Base-by-base conservation (phyloP, 371 early-diverging fungal species). In the Dichotomocladium elegans region DNA sequence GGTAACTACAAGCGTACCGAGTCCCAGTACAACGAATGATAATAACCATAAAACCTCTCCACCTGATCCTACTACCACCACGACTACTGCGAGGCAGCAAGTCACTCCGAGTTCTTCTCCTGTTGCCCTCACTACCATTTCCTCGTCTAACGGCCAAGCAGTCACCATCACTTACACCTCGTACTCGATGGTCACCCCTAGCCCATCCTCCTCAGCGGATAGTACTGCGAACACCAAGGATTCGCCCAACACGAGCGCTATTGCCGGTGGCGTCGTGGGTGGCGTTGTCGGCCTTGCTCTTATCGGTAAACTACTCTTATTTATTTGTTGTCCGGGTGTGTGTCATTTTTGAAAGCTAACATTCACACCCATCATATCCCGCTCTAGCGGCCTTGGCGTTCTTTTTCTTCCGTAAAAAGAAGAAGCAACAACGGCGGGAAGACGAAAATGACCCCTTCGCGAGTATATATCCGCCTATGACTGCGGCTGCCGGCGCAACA, bases 241-340 rank as follows among this genome's bases (percentile, higher is more conserved):
- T 15, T 15, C 11, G 7, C 35, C 51, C 14, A 46, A 51, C 10
- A 45, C 51, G 4, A 51, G 57, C 15, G 57, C 57, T 21, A 51
- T 57, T 34, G 57, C 51, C 6, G 57, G 57, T 22, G 57, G 57
- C 1, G 57, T 57, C 0, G 51, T 57, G 8, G 57, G 57, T 12
- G 57, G 51, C 12, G 44, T 57, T 4, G 51, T 30, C 5, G 26
- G 26, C 24, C 5, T 33, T 19, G 53, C 41, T 10, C 30, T 43
- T 1, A 30, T 52, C 30, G 53, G 53, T 52, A 52, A 52, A 15
- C 1, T n/a, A 5, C 8, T 28, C 4, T 43, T 43, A 25, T 43
- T 15, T 43, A 21, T 17, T 22, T 8, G 5, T 15, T 15, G n/a
- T 9, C n/a, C n/a, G n/a, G n/a, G n/a, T n/a, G n/a, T n/a, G n/a